phyloP scores from a whole-genome alignment of 164 flowering plant species.

The Vitis riparia region DNA sequence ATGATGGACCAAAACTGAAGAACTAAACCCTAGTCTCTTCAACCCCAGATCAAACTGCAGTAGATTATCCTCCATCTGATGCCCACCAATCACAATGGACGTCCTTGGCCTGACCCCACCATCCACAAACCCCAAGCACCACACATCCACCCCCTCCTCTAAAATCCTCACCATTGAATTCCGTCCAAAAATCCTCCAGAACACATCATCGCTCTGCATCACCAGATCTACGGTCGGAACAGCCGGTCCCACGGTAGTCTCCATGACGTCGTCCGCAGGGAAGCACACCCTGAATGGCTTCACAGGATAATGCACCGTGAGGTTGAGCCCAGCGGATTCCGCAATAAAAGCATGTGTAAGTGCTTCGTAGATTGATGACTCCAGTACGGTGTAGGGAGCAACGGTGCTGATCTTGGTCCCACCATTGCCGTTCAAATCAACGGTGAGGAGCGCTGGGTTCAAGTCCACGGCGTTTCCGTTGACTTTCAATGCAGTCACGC shows the following conservation, averaged over 20 bases:
- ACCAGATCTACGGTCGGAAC: conserved; percentile 47
- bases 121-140: conserved; percentile 51
- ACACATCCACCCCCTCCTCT: conserved; percentile 15
- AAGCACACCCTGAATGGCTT: conserved; percentile 30
- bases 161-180: conserved; percentile 48
- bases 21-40: conserved; percentile 40
- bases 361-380: conserved; percentile 27
- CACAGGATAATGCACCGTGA: conserved; percentile 5
- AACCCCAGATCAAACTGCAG: conserved; percentile 40
- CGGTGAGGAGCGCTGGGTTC: conserved; percentile 11
- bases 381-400: conserved; percentile 27
- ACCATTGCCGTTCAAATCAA: conserved; percentile 27
- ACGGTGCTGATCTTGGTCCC: conserved; percentile 40
- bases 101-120: conserved; percentile 36
- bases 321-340: conserved; percentile 23
- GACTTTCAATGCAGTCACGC: conserved; percentile 18
- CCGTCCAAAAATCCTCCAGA: conserved; percentile 42
- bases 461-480: conserved; percentile 19
- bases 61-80: conserved; percentile 48
- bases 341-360: conserved; percentile 17
- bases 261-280: background rate
- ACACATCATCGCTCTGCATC: conserved; percentile 27
- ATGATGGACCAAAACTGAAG: conserved; percentile 19
- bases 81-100: conserved; percentile 40
- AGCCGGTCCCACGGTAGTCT: conserved; percentile 30